A percentile compares a stretch with the other conserved stretches of the same genome.
Evolutionary conservation across 2,329 filamentous ascomycete species (phyloP).

Genomic region (Ophiostoma perfectum): DNA sequence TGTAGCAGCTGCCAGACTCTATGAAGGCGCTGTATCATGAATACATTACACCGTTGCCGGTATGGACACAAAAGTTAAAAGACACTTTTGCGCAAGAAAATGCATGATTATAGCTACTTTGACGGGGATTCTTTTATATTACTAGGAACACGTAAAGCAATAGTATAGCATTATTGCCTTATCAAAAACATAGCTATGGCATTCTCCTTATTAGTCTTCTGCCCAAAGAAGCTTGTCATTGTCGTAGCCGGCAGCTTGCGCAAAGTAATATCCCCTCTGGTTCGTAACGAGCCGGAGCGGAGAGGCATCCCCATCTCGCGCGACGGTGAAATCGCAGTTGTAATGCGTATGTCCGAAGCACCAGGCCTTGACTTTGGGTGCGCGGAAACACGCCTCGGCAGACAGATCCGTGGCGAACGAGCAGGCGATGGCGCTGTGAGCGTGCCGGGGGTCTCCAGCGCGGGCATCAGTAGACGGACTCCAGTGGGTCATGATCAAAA

Average conservation of each 20-base stretch:
- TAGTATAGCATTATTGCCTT: no score
- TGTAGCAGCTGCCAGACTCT: conserved; percentile 24
- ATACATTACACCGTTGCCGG: not conserved
- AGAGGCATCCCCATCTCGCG: conserved; percentile 17
- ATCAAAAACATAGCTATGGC: no score
- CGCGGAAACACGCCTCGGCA: conserved; percentile 35
- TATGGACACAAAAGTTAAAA: conserved; percentile 8
- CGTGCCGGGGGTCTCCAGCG: conserved; percentile 35
- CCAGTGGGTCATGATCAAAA: conserved; percentile 42
- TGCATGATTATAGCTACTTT: no score
- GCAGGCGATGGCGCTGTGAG: conserved; percentile 27
- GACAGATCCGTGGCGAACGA: conserved; percentile 41
- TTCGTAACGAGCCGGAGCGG: conserved; percentile 32
- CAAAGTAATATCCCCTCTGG: conserved; percentile 32
- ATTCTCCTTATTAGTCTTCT: no score
- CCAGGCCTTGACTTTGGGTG: conserved; percentile 38
- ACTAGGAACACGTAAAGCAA: no score
- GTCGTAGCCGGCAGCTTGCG: conserved; percentile 36
- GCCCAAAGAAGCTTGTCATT: conserved; percentile 26
- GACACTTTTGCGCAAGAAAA: not conserved
- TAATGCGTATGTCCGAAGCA: conserved; percentile 48
- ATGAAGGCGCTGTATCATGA: not conserved
- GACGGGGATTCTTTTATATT: no score
- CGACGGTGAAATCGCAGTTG: conserved; percentile 38
- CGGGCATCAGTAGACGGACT: conserved; percentile 36